Conservation (phyloP, 2,329 filamentous ascomycete genomes). For the Botryosphaeria dothidea region DNA sequence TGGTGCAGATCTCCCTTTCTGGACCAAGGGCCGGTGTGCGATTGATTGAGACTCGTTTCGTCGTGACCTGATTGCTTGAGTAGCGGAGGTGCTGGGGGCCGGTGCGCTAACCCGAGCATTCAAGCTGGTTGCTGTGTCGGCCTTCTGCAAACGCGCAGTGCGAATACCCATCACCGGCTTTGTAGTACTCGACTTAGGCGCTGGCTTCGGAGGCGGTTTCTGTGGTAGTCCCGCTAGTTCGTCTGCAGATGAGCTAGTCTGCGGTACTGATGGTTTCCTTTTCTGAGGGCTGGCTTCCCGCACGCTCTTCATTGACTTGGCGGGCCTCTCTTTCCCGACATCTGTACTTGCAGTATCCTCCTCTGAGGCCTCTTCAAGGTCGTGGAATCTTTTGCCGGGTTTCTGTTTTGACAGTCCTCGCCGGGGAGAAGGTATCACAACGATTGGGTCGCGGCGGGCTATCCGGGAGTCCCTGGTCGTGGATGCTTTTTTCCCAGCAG, state of each 20-base stretch:
- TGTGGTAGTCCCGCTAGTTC: background rate
- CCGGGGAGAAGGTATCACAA: background rate
- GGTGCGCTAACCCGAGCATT: background rate
- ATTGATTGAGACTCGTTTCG: background rate
- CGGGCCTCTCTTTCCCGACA: background rate
- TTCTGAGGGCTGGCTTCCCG: background rate
- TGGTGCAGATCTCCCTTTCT: slow-evolving; percentile 13
- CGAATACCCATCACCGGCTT: background rate
- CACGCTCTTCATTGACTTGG: slow-evolving; percentile 1
- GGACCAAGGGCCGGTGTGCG: background rate
- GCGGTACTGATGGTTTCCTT: background rate
- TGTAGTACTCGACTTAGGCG: background rate
- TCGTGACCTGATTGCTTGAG: background rate
- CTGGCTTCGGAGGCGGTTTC: background rate
- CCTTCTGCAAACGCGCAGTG: background rate
- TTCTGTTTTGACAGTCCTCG: background rate
- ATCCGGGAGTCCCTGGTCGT: background rate
- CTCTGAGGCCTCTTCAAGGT: background rate
- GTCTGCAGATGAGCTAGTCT: background rate
- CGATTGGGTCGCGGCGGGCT: background rate
- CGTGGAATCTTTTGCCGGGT: background rate
- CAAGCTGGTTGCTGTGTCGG: background rate
- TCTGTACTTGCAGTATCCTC: background rate
- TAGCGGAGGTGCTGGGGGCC: background rate
- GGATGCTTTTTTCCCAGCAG: background rate